These are phyloP conservation scores for Purshia tridentata DNA, from an alignment of 306 rosid genomes.

Conservation along the genomic window DNA sequence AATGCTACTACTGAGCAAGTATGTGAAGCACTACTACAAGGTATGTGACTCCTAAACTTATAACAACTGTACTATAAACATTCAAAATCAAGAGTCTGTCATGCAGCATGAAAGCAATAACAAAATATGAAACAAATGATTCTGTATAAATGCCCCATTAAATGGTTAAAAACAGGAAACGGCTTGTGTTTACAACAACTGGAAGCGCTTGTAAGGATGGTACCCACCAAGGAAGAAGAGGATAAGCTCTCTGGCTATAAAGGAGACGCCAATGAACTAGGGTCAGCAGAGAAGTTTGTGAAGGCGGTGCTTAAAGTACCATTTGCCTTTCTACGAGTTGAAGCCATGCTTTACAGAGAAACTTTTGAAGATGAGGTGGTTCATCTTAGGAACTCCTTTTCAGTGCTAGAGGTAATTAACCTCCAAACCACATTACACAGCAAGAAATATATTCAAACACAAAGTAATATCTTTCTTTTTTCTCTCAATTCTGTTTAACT, in stretches of 20 bases:
- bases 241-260: constrained; percentile 60
- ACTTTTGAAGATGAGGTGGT: constrained; percentile 92
- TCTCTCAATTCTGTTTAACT: neutral
- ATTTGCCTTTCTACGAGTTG: constrained; percentile 67
- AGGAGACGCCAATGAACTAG: constrained; percentile 79
- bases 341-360: constrained; percentile 84
- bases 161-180: constrained; percentile 50
- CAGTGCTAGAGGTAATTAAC: constrained; percentile 84
- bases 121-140: neutral
- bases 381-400: constrained; percentile 82
- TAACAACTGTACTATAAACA: neutral
- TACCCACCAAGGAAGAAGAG: constrained; percentile 83
- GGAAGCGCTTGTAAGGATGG: constrained; percentile 92
- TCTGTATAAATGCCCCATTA: neutral
- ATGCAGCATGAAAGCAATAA: neutral
- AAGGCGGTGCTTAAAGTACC: constrained; percentile 66
- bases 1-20: constrained; percentile 70
- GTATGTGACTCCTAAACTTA: constrained; percentile 38
- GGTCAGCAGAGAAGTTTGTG: constrained; percentile 82
- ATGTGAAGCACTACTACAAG: constrained; percentile 79
- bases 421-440: neutral
- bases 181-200: constrained; percentile 74
- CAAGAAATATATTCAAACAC: neutral
- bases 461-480: neutral
- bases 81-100: neutral